Conservation (phyloP, 2,329 filamentous ascomycete species). For the Aspergillus aculeatus region DNA sequence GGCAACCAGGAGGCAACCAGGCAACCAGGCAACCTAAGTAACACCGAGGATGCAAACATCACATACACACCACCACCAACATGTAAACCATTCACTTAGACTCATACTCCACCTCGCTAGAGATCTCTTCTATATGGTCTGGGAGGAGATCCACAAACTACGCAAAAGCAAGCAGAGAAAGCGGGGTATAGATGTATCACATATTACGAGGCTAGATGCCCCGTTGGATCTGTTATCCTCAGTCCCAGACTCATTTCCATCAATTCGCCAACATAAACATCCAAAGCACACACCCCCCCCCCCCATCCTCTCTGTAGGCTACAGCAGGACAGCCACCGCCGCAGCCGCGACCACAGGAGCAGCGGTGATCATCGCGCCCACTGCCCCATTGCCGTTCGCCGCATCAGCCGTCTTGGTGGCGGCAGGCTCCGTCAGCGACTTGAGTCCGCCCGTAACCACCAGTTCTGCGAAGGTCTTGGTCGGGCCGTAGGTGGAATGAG, state of each 20-base stretch:
- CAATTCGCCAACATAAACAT: not conserved
- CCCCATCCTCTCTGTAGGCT: not conserved
- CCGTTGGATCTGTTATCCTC: no score
- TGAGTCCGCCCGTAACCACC: slow-evolving; percentile 22
- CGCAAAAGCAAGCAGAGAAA: no score
- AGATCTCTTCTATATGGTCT: no score
- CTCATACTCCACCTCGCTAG: not conserved
- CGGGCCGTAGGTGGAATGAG: not conserved
- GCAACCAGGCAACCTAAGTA: no score
- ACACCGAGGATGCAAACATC: not conserved
- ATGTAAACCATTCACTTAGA: not conserved
- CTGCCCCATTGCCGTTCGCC: slow-evolving; percentile 12
- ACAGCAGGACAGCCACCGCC: slow-evolving; percentile 13
- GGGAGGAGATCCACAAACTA: no score
- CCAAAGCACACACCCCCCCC: not conserved
- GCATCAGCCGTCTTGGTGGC: slow-evolving; percentile 21
- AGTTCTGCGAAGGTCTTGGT: slow-evolving; percentile 11
- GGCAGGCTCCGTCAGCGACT: slow-evolving; percentile 18
- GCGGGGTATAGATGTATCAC: no score
- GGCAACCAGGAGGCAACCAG: no score
- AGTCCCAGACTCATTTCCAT: not conserved
- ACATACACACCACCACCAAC: not conserved
- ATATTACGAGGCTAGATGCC: no score
- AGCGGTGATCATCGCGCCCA: slow-evolving; percentile 23
- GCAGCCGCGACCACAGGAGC: slow-evolving; percentile 26